Conservation (phyloP, 1,139 yeast species). For the Yamadazyma trypodendri region DNA sequence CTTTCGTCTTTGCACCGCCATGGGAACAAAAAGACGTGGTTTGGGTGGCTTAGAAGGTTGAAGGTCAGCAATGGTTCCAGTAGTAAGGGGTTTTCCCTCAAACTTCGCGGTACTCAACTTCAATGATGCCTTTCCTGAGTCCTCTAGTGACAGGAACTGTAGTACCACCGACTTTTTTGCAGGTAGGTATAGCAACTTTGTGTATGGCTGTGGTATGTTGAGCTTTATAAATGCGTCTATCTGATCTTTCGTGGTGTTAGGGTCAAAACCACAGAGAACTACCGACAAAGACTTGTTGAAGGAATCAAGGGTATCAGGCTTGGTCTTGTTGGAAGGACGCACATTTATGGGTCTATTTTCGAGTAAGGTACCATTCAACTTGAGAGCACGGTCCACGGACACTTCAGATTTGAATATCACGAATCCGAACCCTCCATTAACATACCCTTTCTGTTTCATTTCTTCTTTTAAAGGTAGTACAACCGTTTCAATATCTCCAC, state of each 20-base stretch:
- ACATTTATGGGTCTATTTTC: slow-evolving; percentile 47
- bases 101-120: not conserved
- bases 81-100: not conserved
- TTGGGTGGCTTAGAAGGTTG: slow-evolving; percentile 1
- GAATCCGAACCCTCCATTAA: slow-evolving; percentile 59
- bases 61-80: not conserved
- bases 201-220: slow-evolving; percentile 32
- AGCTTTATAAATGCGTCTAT: slow-evolving; percentile 31
- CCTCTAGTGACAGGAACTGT: slow-evolving; percentile 44
- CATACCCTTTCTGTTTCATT: slow-evolving; percentile 25
- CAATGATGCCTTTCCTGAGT: slow-evolving; percentile 55
- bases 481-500: slow-evolving; percentile 47
- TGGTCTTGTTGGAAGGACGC: slow-evolving; percentile 17
- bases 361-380: slow-evolving; percentile 32
- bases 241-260: slow-evolving; percentile 46
- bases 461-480: slow-evolving; percentile 45
- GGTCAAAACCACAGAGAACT: slow-evolving; percentile 36
- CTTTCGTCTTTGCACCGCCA: slow-evolving; percentile 5
- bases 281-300: slow-evolving; percentile 34
- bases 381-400: slow-evolving; percentile 42
- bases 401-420: slow-evolving; percentile 39
- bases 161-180: slow-evolving; percentile 40
- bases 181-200: slow-evolving; percentile 35
- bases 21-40: slow-evolving; percentile 7
- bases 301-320: slow-evolving; percentile 12